A percentile compares a stretch with the other conserved stretches of the same genome.
Evolutionary conservation across 2,329 filamentous ascomycete species (phyloP).

Genomic region (Xylariales sp.): DNA sequence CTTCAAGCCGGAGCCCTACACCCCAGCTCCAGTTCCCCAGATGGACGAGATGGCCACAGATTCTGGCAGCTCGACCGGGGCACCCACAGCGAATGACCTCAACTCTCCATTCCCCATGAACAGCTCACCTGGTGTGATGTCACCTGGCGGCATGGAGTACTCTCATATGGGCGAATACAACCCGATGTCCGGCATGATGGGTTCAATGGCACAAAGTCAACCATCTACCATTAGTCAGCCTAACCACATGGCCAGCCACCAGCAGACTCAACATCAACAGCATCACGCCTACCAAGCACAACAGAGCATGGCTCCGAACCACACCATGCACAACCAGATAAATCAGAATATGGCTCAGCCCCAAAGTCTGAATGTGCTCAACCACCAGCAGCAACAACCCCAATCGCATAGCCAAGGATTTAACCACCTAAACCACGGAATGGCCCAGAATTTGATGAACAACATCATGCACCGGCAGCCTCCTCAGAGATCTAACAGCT

Average conservation of each 20-base stretch:
- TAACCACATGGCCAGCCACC: conserved; percentile 6
- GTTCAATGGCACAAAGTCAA: conserved; percentile 34
- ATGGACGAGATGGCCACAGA: conserved; percentile 36
- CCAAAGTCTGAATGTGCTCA: conserved; percentile 24
- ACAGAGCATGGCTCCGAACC: conserved; percentile 26
- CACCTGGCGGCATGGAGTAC: conserved; percentile 43
- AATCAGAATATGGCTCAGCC: conserved; percentile 23
- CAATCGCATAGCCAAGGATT: conserved; percentile 21
- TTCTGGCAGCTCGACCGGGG: conserved; percentile 28
- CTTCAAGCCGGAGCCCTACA: conserved; percentile 26
- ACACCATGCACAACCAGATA: conserved; percentile 24
- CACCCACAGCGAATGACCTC: conserved; percentile 34
- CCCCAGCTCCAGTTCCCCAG: conserved; percentile 29
- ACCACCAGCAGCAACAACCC: conserved; percentile 23
- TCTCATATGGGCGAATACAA: conserved; percentile 41
- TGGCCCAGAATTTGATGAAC: conserved; percentile 22
- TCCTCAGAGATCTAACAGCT: conserved; percentile 34
- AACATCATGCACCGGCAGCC: conserved; percentile 29
- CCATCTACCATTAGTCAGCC: background rate
- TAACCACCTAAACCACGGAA: conserved; percentile 10
- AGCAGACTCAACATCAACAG: conserved; percentile 16
- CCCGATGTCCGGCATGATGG: conserved; percentile 50
- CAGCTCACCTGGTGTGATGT: conserved; percentile 50
- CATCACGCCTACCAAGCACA: conserved; percentile 16
- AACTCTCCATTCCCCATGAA: conserved; percentile 42